Base-by-base conservation (phyloP, 2,329 filamentous ascomycete genomes). In the Xylariaceae sp. region DNA sequence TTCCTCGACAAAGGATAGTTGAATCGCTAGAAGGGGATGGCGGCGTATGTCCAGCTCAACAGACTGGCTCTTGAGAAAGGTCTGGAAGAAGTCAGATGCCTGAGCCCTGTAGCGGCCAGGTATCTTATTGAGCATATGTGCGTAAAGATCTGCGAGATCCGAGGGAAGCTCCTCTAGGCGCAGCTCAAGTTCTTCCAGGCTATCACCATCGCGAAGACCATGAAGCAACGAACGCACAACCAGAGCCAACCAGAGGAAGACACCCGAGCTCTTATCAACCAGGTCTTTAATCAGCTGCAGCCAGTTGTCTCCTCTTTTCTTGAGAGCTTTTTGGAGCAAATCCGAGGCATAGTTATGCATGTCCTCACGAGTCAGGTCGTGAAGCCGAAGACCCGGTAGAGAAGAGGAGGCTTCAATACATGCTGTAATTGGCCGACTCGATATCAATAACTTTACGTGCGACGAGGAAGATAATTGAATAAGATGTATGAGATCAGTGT, bases 151-250 rank as follows among this genome's bases (percentile, higher is more conserved):
- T 31, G 16, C 13, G 2, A 51, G 43, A n/a, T 51, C 49, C 12
- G 44, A 41, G 11, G 49, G 49, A 5, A 51, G 40, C 14, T 47
- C 44, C 13, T 51, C 44, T 6, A 51, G 36, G n/a, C 43, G 43
- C 2, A 16, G 9, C 31, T 33, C 5, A 36, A 51, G 34, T 10
- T 51, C 49, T 3, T 22, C 14, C 5, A 51, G 22, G 19, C 22
- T 33, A 28, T 51, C 49, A 1, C 31, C 36, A 18, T 47, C 45
- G 18, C 41, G 43, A 12, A 51, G 34, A n/a, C 49, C 49, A 33
- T 28, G 7, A 12, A 42, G 14, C 9, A 51, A 22, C 13, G 43
- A 47, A 22, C 43, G 43, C 14, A 46, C 36, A 11, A 47, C 49
- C 12, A 51, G 43, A 6, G 33, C 19, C 2, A 51, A 17, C 43